phyloP scores from a whole-genome alignment of 2,329 filamentous ascomycete genomes.

The Apiospora kogelbergensis region DNA sequence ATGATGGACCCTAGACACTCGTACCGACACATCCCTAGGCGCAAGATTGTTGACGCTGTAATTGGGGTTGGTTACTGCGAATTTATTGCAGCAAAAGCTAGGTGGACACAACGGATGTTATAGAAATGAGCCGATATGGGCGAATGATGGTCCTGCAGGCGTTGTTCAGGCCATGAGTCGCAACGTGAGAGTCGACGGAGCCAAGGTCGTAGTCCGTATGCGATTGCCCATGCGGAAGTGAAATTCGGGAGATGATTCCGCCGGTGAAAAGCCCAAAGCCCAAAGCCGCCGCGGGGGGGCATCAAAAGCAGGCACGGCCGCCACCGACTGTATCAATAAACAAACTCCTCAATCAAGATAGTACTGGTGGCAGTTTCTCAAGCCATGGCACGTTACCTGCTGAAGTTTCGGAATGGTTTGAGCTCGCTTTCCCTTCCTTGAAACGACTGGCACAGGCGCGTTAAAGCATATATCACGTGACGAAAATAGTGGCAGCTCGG shows the following conservation, averaged over 20 bases:
- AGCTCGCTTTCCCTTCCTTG: neutral
- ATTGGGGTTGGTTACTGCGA: slow-evolving; percentile 13
- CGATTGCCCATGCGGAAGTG: neutral
- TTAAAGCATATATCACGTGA: neutral
- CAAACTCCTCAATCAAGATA: neutral
- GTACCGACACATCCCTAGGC: slow-evolving; percentile 52
- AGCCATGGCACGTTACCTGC: neutral
- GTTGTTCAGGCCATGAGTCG: neutral
- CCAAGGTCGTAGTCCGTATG: neutral
- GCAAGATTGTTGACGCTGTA: slow-evolving; percentile 25
- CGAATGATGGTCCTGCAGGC: neutral
- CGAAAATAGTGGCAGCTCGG: neutral
- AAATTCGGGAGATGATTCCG: neutral
- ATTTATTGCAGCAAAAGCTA: neutral
- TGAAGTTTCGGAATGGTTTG: neutral
- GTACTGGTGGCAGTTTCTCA: neutral
- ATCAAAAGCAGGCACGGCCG: neutral
- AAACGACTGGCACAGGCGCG: neutral
- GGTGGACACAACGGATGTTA: neutral
- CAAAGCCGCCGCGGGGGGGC: neutral
- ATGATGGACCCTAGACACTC: slow-evolving; percentile 52
- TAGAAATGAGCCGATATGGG: neutral
- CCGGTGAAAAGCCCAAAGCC: neutral
- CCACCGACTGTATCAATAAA: neutral
- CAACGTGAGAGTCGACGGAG: slow-evolving; percentile 4